Conservation (phyloP, 23 red algal species). For the Gracilaria gracilis region DNA sequence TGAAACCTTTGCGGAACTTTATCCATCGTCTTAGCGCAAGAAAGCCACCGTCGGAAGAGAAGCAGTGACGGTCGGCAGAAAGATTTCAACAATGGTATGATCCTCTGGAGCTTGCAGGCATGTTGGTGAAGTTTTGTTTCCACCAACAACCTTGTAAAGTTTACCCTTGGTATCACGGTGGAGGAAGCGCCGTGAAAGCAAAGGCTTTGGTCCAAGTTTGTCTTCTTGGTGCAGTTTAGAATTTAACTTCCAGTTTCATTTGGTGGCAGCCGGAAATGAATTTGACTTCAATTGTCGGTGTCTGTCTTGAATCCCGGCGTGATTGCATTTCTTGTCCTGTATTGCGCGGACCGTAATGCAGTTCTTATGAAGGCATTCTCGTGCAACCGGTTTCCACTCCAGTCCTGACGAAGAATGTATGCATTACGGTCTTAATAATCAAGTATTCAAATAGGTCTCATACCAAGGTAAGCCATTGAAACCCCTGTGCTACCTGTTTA, state of each 20-base stretch:
- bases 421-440: not conserved
- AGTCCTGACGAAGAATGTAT: not conserved
- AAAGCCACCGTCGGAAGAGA: not conserved
- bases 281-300: not conserved
- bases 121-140: too few relatives aligned
- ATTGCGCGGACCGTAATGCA: not conserved
- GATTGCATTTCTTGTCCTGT: not conserved
- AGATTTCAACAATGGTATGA: too few relatives aligned
- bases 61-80: not conserved
- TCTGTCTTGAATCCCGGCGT: not conserved
- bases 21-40: slow-evolving; percentile 21
- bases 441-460: not conserved
- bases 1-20: slow-evolving; percentile 66
- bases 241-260: too few relatives aligned
- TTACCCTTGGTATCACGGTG: too few relatives aligned
- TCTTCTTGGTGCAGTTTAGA: too few relatives aligned
- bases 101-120: too few relatives aligned
- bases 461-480: too few relatives aligned
- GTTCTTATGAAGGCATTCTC: too few relatives aligned
- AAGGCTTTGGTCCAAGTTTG: not conserved
- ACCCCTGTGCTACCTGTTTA: not conserved
- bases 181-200: not conserved
- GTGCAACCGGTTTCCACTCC: not conserved
- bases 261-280: not conserved
- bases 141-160: too few relatives aligned